Conservation (phyloP, 768 basidiomycete species). For the Antrodiella citrinella region DNA sequence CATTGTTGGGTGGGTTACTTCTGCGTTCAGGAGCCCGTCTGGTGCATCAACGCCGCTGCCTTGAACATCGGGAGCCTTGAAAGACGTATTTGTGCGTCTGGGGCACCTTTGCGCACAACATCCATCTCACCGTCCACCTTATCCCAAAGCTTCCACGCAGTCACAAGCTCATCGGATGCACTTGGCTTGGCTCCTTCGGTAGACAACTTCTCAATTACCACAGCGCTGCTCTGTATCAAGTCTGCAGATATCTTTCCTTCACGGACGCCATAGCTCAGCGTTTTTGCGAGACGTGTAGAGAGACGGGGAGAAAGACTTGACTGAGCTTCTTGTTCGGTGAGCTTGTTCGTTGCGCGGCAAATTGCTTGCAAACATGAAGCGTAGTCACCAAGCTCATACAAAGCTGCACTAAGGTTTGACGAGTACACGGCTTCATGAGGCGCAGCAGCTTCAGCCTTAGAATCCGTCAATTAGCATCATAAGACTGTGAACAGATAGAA, state of each 20-base stretch:
- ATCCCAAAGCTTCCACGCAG: slow-evolving; percentile 11
- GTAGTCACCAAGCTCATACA: slow-evolving; percentile 15
- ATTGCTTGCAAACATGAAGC: slow-evolving; percentile 9
- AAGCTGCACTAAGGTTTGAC: slow-evolving; percentile 17
- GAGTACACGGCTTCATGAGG: slow-evolving; percentile 12
- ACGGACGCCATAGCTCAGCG: slow-evolving; percentile 5
- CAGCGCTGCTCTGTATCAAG: not conserved
- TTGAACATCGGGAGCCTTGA: not conserved
- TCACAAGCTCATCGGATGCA: not conserved
- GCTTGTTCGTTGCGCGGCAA: slow-evolving; percentile 10
- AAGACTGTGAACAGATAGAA: not conserved
- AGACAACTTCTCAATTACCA: not conserved
- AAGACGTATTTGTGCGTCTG: not conserved
- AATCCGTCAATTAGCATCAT: not conserved
- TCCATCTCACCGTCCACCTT: not conserved
- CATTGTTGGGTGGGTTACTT: too few relatives aligned
- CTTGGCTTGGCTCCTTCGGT: not conserved
- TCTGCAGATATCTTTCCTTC: not conserved
- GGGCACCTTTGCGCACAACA: not conserved
- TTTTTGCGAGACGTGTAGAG: slow-evolving; percentile 10
- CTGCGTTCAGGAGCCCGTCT: too few relatives aligned
- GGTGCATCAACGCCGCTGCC: not conserved
- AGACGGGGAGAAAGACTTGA: slow-evolving; percentile 3
- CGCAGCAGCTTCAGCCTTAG: slow-evolving; percentile 10
- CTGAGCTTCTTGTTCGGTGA: slow-evolving; percentile 1